Conservation (phyloP, 2,329 filamentous ascomycete species). For the Blumeria hordei region DNA sequence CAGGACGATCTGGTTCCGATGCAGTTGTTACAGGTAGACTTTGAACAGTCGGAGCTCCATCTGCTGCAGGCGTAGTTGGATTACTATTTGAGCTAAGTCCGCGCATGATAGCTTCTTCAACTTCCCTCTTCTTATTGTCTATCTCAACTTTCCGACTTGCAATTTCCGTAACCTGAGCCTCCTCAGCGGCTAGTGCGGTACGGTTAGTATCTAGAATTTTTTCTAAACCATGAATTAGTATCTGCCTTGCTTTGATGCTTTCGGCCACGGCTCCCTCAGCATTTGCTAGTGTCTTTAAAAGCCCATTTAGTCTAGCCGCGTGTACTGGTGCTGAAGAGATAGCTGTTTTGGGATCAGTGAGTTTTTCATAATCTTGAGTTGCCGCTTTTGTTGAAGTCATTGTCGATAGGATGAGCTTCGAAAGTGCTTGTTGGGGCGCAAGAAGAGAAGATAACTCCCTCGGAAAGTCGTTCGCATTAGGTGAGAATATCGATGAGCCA, state of each 20-base stretch:
- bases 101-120: slow-evolving; percentile 78
- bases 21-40: slow-evolving; percentile 20
- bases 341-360: slow-evolving; percentile 44
- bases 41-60: slow-evolving; percentile 16
- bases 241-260: slow-evolving; percentile 62
- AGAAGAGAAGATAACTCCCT: slow-evolving; percentile 56
- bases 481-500: slow-evolving; percentile 48
- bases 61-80: slow-evolving; percentile 22
- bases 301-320: slow-evolving; percentile 64
- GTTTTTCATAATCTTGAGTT: slow-evolving; percentile 61
- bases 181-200: slow-evolving; percentile 42
- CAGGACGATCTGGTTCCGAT: slow-evolving; percentile 45
- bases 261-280: slow-evolving; percentile 79
- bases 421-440: slow-evolving; percentile 45
- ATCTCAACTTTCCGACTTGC: slow-evolving; percentile 43
- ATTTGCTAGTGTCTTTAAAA: slow-evolving; percentile 71
- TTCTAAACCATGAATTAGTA: slow-evolving; percentile 58
- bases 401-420: slow-evolving; percentile 45
- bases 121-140: slow-evolving; percentile 63
- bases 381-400: slow-evolving; percentile 45
- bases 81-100: slow-evolving; percentile 42
- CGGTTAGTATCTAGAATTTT: slow-evolving; percentile 57
- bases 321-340: slow-evolving; percentile 71
- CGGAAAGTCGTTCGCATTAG: slow-evolving; percentile 34
- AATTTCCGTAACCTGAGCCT: slow-evolving; percentile 38